A percentile compares a stretch with the other conserved stretches of the same genome.
These are phyloP conservation scores for Bolboschoenus planiculmis DNA, from an alignment of 176 grass and related monocot genomes.

Conservation along the genomic window DNA sequence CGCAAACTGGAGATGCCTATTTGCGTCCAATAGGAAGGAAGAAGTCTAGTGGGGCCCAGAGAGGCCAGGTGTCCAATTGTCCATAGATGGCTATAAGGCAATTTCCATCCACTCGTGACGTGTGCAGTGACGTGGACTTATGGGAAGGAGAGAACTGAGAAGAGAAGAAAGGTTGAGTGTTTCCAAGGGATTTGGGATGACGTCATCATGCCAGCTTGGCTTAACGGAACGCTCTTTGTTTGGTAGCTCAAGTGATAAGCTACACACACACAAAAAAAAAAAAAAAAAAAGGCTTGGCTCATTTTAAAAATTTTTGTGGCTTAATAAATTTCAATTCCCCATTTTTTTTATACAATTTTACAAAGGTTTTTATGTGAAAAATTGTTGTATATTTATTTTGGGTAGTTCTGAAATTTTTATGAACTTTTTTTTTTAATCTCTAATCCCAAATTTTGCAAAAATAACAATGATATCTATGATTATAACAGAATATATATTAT, in stretches of 20 bases:
- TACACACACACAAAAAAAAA: too few relatives aligned
- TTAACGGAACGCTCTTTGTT: background rate
- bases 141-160: background rate
- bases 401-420: background rate
- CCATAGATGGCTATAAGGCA: too few relatives aligned
- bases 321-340: background rate
- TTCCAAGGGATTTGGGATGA: constrained; percentile 17
- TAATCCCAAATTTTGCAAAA: background rate
- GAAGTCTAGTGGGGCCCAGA: background rate
- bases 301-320: background rate
- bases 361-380: background rate
- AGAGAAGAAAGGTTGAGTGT: background rate
- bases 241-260: background rate
- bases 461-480: background rate
- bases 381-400: background rate
- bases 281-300: background rate
- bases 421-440: background rate
- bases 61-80: background rate
- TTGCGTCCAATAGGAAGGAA: background rate
- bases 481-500: too few relatives aligned
- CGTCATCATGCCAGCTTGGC: background rate
- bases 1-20: background rate
- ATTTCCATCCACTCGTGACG: too few relatives aligned
- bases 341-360: background rate
- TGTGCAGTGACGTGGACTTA: constrained; percentile 21